These are phyloP conservation scores for Myxozyma sirexii DNA, from an alignment of 805 yeast species.

Conservation along the genomic window DNA sequence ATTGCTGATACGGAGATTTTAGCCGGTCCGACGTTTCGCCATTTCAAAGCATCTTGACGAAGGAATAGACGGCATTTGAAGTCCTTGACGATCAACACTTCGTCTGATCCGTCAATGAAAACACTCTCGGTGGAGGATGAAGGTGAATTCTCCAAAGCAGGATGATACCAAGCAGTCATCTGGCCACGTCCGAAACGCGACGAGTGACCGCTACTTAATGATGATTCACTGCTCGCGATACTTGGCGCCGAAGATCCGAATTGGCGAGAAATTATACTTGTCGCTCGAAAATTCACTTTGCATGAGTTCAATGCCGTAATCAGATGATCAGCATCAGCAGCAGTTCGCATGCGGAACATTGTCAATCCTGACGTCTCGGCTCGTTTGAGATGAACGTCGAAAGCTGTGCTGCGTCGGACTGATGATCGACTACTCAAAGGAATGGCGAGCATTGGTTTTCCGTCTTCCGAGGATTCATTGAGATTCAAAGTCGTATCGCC, in stretches of 20 bases:
- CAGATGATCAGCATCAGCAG: conserved; percentile 35
- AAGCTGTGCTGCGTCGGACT: conserved; percentile 34
- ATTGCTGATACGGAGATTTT: conserved; percentile 22
- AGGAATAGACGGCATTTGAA: conserved; percentile 31
- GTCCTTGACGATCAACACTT: conserved; percentile 18
- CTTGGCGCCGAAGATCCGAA: conserved; percentile 19
- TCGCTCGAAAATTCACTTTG: conserved; percentile 7
- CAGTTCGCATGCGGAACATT: conserved; percentile 35
- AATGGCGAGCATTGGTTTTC: conserved; percentile 24
- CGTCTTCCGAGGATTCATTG: conserved; percentile 3
- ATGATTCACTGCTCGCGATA: conserved; percentile 27
- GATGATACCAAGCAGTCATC: conserved; percentile 18
- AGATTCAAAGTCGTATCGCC: conserved; percentile 16
- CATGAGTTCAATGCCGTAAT: conserved; percentile 32
- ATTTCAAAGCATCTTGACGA: conserved; percentile 31
- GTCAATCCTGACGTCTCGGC: conserved; percentile 21
- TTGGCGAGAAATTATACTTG: conserved; percentile 17
- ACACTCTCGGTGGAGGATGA: not conserved
- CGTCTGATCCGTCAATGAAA: conserved; percentile 6
- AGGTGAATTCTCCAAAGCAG: conserved; percentile 4
- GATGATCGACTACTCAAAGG: conserved; percentile 18
- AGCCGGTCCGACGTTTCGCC: conserved; percentile 36
- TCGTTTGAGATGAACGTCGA: conserved; percentile 34
- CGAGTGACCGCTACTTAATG: conserved; percentile 8
- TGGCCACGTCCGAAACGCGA: not conserved